Evolutionary conservation across 192 early-diverging fungal species (phyloP).

Genomic region (Coemansia sp.): DNA sequence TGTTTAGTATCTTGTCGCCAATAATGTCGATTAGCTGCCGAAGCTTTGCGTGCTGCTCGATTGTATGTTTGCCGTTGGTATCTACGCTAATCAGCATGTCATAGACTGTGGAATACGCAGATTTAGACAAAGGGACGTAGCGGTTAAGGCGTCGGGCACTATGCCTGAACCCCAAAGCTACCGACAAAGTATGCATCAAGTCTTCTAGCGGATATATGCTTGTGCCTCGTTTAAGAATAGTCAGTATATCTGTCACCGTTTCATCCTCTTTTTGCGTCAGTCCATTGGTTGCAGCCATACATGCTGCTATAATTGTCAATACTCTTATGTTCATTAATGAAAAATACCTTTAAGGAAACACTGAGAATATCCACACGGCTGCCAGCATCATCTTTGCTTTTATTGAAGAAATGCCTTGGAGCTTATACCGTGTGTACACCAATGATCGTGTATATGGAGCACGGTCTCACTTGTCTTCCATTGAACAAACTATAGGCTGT

Average conservation of each 20-base stretch:
- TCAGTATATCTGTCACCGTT: conserved; percentile 23
- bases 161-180: conserved; percentile 20
- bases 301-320: neutral
- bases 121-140: conserved; percentile 16
- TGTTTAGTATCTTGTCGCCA: conserved; percentile 29
- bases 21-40: conserved; percentile 29
- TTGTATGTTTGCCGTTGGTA: conserved; percentile 36
- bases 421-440: neutral
- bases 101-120: conserved; percentile 30
- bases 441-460: neutral
- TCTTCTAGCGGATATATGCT: conserved; percentile 44
- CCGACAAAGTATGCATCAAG: conserved; percentile 30
- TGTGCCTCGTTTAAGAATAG: conserved; percentile 30
- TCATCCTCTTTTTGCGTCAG: conserved; percentile 32
- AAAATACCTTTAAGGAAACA: no score
- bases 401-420: no score
- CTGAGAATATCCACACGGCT: no score
- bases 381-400: no score
- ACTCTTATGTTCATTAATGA: conserved; percentile 18
- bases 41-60: conserved; percentile 33
- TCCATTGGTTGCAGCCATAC: conserved; percentile 9
- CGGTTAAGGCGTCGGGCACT: conserved; percentile 32
- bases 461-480: neutral
- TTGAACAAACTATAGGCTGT: neutral
- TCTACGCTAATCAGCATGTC: conserved; percentile 42